Percentiles rank a stretch among this genome's conserved stretches.
Conservation (phyloP, 768 basidiomycete genomes). For the Naganishia friedmannii region DNA sequence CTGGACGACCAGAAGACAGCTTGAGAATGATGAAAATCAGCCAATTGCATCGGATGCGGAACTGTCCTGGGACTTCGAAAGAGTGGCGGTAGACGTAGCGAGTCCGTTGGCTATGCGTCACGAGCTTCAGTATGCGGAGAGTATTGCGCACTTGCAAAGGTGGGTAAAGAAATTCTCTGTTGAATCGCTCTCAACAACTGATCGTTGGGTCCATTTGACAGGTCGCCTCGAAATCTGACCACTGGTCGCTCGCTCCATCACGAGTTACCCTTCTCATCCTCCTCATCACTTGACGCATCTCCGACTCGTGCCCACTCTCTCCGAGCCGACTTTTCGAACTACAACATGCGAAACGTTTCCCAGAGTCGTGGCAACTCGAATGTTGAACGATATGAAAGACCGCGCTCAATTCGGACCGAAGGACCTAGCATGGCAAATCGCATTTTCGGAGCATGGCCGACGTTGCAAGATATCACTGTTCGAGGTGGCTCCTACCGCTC, state of each 20-base stretch:
- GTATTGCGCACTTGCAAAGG: constrained; percentile 6
- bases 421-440: not conserved
- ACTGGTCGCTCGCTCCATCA: not conserved
- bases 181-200: not conserved
- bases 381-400: not conserved
- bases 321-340: not conserved
- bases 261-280: too few species aligned
- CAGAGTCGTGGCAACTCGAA: not conserved
- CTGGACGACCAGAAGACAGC: not conserved
- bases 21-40: constrained; percentile 3
- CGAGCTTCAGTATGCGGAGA: not conserved
- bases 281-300: not conserved
- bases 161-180: not conserved
- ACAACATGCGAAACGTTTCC: not conserved
- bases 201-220: not conserved
- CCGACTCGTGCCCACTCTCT: not conserved
- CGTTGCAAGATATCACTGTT: not conserved
- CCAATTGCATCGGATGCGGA: not conserved
- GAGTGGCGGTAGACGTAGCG: not conserved
- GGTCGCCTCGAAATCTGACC: not conserved
- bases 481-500: not conserved
- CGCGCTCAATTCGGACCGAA: not conserved
- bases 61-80: not conserved
- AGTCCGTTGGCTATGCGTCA: not conserved
- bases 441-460: not conserved